Percentiles rank a stretch among this genome's conserved stretches.
phyloP scores from a whole-genome alignment of 805 yeast genomes.

The Saccharomycopsis amapae region DNA sequence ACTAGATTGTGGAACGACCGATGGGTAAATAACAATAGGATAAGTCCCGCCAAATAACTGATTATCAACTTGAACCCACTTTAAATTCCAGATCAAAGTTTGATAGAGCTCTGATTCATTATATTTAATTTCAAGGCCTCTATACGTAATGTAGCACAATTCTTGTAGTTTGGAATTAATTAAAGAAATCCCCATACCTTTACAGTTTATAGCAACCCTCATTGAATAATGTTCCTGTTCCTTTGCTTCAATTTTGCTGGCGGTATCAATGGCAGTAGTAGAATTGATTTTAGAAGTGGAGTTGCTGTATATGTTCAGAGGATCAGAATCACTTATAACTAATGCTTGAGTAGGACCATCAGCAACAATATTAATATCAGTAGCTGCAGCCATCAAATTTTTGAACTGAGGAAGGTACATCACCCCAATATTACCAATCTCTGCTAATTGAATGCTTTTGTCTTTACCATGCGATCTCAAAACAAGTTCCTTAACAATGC shows the following conservation, averaged over 20 bases:
- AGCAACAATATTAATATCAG: slow-evolving; percentile 87
- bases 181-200: slow-evolving; percentile 83
- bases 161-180: slow-evolving; percentile 69
- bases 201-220: slow-evolving; percentile 52
- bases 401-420: slow-evolving; percentile 59
- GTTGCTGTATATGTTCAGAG: slow-evolving; percentile 69
- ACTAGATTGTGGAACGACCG: slow-evolving; percentile 76
- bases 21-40: slow-evolving; percentile 86
- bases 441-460: slow-evolving; percentile 78
- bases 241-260: slow-evolving; percentile 43
- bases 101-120: slow-evolving; percentile 82
- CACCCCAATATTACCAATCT: slow-evolving; percentile 86
- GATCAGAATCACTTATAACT: slow-evolving; percentile 76
- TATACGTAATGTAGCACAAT: slow-evolving; percentile 70
- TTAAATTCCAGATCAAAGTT: slow-evolving; percentile 68
- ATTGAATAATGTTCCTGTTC: slow-evolving; percentile 32
- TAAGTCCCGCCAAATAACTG: slow-evolving; percentile 81
- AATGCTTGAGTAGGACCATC: slow-evolving; percentile 93
- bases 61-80: slow-evolving; percentile 94
- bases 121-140: slow-evolving; percentile 75
- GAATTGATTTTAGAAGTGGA: slow-evolving; percentile 28
- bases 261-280: slow-evolving; percentile 31
- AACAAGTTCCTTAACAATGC: slow-evolving; percentile 70
- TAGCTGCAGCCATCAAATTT: slow-evolving; percentile 41
- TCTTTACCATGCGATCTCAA: slow-evolving; percentile 66